Conservation (phyloP, 1,284 basidiomycete genomes). For the Leucoagaricus sp. region DNA sequence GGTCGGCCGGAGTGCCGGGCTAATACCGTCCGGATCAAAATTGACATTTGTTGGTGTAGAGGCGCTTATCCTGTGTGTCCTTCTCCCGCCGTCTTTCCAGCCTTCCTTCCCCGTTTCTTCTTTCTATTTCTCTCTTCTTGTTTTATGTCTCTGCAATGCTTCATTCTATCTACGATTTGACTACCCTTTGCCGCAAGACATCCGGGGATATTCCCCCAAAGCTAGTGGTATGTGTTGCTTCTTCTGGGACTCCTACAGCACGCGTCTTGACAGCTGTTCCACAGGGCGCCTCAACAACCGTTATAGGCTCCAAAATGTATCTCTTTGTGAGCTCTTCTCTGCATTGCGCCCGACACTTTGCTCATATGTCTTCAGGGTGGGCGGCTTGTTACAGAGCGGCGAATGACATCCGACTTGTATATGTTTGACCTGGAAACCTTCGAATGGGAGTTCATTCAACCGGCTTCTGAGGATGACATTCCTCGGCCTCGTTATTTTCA, state of each 20-base stretch:
- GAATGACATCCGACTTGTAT: constrained; percentile 89
- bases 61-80: constrained; percentile 1
- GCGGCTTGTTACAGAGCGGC: constrained; percentile 80
- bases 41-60: constrained; percentile 9
- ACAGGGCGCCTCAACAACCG: constrained; percentile 83
- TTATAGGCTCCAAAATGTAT: constrained; percentile 82
- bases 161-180: constrained; percentile 86
- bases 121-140: background rate
- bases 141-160: constrained; percentile 41
- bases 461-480: constrained; percentile 64
- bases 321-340: constrained; percentile 65
- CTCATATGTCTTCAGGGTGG: constrained; percentile 61
- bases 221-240: constrained; percentile 82
- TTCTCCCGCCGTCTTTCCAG: constrained; percentile 1
- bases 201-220: constrained; percentile 87
- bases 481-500: constrained; percentile 89
- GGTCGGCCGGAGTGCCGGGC: constrained; percentile 9
- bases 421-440: constrained; percentile 80
- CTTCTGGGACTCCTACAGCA: background rate
- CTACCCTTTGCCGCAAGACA: constrained; percentile 81
- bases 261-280: constrained; percentile 12
- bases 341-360: background rate
- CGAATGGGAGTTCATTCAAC: constrained; percentile 71
- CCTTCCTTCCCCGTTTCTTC: background rate
- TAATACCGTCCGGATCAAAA: constrained; percentile 11